Base-by-base conservation (phyloP, 495 filamentous ascomycete species). In the Xylaria intraflava region DNA sequence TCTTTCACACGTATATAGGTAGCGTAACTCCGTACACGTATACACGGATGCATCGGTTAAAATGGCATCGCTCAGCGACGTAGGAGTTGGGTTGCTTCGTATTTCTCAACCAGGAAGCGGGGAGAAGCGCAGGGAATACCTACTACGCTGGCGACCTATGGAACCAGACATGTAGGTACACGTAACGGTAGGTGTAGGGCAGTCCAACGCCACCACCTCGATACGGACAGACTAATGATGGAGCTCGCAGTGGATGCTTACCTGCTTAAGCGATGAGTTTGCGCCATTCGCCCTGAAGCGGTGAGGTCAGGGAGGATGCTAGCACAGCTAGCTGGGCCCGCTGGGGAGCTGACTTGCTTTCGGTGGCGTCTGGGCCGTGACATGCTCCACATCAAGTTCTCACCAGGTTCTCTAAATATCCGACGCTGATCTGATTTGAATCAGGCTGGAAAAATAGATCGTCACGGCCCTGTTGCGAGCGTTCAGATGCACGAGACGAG, bases 21-120 rank as follows among this genome's bases (percentile, higher is more conserved):
- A n/a, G n/a, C n/a, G n/a, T n/a, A n/a, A 6, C 35, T 19, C 6
- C 35, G 35, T 38, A 14, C 35, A 38, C 12, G 35, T 19, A 35
- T 11, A 6, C 31, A 33, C 40, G 26, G 24, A 53, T 38, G 24
- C 14, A 23, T 51, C 49, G 39, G 30, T 35, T n/a, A 31, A 26
- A 40, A 22, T 46, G 19, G 11, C 40, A 35, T 53, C 51, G 51
- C 51, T 53, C 51, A 46, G 42, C 51, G 51, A 53, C 6, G 29
- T 36, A 7, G 49, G 23, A 23, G 22, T 44, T 26, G 35, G 44
- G 19, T 35, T 20, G 23, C n/a, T 24, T 19, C 14, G n/a, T 8
- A 6, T n/a, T 53, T 17, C 16, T 23, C 22, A 29, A 29, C 41
- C 10, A 29, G 16, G 39, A 16, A 20, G 10, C 8, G 31, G 6